These are phyloP conservation scores for Ganoderma resinaceum DNA, from an alignment of 1,284 basidiomycete species.

Conservation along the genomic window DNA sequence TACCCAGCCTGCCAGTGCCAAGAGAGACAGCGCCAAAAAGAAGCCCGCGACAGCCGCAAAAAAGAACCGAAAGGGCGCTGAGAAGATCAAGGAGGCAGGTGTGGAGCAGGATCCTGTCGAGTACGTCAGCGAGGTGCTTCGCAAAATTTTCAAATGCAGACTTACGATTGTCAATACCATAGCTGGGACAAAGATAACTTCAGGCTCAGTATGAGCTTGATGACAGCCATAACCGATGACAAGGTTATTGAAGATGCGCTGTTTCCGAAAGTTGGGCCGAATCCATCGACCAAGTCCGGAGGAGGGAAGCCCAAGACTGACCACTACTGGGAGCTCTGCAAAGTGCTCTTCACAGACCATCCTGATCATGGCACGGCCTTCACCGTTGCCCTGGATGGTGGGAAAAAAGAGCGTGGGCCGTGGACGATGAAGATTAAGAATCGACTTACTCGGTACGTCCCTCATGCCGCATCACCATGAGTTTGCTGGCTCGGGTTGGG, in stretches of 20 bases:
- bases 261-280: background rate
- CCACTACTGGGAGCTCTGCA: background rate
- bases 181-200: background rate
- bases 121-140: background rate
- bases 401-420: background rate
- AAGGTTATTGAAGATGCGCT: background rate
- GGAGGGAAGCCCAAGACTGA: background rate
- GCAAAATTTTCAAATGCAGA: background rate
- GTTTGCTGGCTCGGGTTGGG: no score
- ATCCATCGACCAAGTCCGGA: background rate
- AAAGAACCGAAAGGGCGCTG: no score
- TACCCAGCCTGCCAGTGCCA: no score
- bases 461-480: background rate
- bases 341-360: background rate
- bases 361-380: background rate
- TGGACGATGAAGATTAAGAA: background rate
- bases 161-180: background rate
- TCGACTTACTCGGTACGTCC: background rate
- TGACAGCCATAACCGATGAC: background rate
- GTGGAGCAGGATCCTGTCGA: background rate
- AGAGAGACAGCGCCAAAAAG: no score
- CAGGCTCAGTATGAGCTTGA: background rate
- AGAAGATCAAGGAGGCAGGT: background rate
- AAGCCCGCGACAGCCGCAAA: no score
- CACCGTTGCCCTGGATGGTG: background rate